Conservation (phyloP, 2,329 filamentous ascomycete species). For the Calonectria multiphialidica region DNA sequence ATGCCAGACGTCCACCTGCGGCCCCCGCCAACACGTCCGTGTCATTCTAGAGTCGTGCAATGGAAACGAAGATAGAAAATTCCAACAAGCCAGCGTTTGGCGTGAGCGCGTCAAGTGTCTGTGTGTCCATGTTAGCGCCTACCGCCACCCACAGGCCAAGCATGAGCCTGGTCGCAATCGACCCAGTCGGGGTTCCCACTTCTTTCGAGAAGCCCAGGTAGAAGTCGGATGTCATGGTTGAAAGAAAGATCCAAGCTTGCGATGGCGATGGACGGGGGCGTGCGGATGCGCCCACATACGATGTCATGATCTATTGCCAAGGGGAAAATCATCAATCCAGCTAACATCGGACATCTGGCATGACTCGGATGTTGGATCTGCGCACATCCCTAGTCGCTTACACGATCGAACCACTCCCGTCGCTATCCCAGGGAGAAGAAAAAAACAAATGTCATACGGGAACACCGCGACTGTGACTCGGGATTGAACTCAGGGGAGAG, state of each 20-base stretch:
- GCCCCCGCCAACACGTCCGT: neutral
- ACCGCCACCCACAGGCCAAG: neutral
- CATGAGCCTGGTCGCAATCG: constrained; percentile 17
- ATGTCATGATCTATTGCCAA: neutral
- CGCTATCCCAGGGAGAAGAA: neutral
- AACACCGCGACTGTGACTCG: neutral
- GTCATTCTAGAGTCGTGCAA: neutral
- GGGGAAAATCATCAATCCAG: neutral
- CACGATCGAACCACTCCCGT: constrained; percentile 28
- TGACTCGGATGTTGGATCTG: constrained; percentile 26
- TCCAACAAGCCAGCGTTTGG: constrained; percentile 1
- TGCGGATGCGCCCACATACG: constrained; percentile 9
- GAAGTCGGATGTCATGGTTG: constrained; percentile 26
- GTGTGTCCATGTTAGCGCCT: constrained; percentile 11
- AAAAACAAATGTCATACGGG: neutral
- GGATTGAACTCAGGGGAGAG: neutral
- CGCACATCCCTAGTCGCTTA: constrained; percentile 6
- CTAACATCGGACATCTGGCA: constrained; percentile 24
- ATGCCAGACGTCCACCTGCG: constrained; percentile 13
- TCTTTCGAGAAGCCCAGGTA: constrained; percentile 39
- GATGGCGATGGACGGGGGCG: neutral
- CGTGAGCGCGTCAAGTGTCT: constrained; percentile 5
- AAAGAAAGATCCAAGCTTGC: constrained; percentile 4
- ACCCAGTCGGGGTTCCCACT: constrained; percentile 28
- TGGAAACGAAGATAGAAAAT: constrained; percentile 8